Base-by-base conservation (phyloP, 1,139 yeast genomes). In the Sugiyamaella pinicola region DNA sequence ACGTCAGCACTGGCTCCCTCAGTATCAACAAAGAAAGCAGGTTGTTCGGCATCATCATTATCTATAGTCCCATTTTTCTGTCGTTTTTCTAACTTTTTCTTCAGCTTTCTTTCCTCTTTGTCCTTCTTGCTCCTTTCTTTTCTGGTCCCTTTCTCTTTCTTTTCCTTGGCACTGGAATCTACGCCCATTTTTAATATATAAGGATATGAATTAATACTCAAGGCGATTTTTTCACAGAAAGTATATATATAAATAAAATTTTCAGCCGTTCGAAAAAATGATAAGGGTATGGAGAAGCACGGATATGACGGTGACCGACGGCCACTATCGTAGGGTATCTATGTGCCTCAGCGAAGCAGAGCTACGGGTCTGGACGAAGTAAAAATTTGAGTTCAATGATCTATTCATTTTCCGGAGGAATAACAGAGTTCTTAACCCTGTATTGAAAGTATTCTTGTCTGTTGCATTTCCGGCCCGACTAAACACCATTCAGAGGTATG, bases 21-120 rank as follows among this genome's bases (percentile, higher is more conserved):
- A 38, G 42, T 38, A 22, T 38, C 42, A 21, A 38, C 29, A 18
- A 38, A 38, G 29, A 38, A 38, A 10, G 42, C 3, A 37, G 40
- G 40, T 18, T 37, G 9, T 7, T 35, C n/a, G 10, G 13, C 28
- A 17, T 38, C 12, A 6, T 19, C 31, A 18, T 9, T 17, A 3
- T 38, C 42, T 21, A 9, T 13, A 9, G 28, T 8, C 4, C 13
- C 26, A n/a, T 21, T 22, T 21, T 38, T 24, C n/a, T n/a, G n/a
- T n/a, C n/a, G n/a, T n/a, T n/a, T n/a, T 5, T 12, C 15, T 22
- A 22, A 22, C 29, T 38, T 22, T 38, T 24, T 38, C 17, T 21
- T 38, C 9, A 38, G 29, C 17, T 38, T 38, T 13, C 18, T 21
- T n/a, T 38, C 42, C 42, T 21, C 28, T 24, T 38, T 38, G 21